phyloP scores from a whole-genome alignment of 139 green algal genomes.

The Closterium sp. region DNA sequence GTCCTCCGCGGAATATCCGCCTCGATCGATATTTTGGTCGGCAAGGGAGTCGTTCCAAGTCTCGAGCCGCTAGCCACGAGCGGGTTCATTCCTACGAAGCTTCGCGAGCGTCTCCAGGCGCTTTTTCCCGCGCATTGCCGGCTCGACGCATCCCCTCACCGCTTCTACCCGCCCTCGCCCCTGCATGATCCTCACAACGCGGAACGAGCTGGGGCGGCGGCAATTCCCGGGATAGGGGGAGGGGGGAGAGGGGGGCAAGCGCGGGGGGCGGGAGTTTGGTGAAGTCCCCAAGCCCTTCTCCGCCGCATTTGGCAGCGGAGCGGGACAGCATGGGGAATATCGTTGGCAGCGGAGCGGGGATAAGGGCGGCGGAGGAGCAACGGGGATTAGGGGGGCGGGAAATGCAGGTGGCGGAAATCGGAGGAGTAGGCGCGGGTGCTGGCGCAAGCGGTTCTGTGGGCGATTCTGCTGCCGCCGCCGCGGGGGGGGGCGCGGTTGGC shows the following conservation, averaged over 20 bases:
- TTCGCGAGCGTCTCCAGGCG: slow-evolving; percentile 25
- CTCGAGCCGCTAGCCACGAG: slow-evolving; percentile 31
- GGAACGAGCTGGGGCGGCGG: neutral
- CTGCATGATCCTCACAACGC: neutral
- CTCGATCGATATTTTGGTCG: slow-evolving; percentile 30
- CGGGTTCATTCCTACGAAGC: slow-evolving; percentile 11
- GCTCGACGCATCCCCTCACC: neutral
- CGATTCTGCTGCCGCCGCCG: neutral
- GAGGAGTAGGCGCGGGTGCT: neutral
- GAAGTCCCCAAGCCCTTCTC: neutral
- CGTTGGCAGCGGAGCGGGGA: neutral
- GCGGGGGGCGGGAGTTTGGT: neutral
- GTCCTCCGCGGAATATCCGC: slow-evolving; percentile 24
- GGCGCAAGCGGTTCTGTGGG: neutral
- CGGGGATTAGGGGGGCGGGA: neutral
- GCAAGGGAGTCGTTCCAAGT: slow-evolving; percentile 38
- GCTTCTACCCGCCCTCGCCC: neutral
- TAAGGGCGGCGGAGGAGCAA: neutral
- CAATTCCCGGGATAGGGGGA: neutral
- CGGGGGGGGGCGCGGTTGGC: neutral
- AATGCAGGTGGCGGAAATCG: neutral
- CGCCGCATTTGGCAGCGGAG: neutral
- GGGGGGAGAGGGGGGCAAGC: neutral
- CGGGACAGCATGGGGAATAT: neutral
- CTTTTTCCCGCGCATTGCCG: slow-evolving; percentile 27